Evolutionary conservation across 1,284 basidiomycete species (phyloP).

Genomic region (Naganishia cerealis): DNA sequence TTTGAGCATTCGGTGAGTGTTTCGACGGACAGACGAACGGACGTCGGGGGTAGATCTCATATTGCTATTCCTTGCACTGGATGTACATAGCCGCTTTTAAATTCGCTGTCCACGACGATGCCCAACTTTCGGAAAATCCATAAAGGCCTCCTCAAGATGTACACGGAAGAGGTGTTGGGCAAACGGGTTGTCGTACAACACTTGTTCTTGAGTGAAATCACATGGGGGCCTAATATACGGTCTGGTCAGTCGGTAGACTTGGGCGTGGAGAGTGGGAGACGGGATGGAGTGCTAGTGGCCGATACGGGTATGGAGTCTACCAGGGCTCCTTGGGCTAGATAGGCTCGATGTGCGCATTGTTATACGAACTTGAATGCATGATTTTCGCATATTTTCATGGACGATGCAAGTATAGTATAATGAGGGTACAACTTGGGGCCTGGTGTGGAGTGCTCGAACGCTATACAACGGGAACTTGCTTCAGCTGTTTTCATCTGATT

Average conservation of each 20-base stretch:
- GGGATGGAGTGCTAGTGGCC: neutral
- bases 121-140: constrained; percentile 87
- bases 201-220: constrained; percentile 73
- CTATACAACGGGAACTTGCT: too few species aligned
- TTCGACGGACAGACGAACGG: constrained; percentile 4
- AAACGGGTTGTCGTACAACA: constrained; percentile 98
- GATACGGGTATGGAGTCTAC: constrained; percentile 6
- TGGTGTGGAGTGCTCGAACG: too few species aligned
- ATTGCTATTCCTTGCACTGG: constrained; percentile 36
- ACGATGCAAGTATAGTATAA: too few species aligned
- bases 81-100: constrained; percentile 66
- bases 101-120: constrained; percentile 80
- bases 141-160: constrained; percentile 91
- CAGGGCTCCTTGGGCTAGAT: constrained; percentile 23
- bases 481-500: too few species aligned
- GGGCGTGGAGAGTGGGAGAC: neutral
- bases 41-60: too few species aligned
- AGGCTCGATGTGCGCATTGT: neutral
- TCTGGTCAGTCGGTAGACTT: neutral
- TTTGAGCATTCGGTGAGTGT: constrained; percentile 71
- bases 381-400: too few species aligned
- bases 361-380: neutral
- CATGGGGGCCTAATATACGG: constrained; percentile 16
- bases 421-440: too few species aligned
- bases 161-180: constrained; percentile 88